A percentile compares a stretch with the other conserved stretches of the same genome.
These are phyloP conservation scores for Talaromyces pinophilus DNA, from an alignment of 2,329 filamentous ascomycete species.

Conservation along the genomic window DNA sequence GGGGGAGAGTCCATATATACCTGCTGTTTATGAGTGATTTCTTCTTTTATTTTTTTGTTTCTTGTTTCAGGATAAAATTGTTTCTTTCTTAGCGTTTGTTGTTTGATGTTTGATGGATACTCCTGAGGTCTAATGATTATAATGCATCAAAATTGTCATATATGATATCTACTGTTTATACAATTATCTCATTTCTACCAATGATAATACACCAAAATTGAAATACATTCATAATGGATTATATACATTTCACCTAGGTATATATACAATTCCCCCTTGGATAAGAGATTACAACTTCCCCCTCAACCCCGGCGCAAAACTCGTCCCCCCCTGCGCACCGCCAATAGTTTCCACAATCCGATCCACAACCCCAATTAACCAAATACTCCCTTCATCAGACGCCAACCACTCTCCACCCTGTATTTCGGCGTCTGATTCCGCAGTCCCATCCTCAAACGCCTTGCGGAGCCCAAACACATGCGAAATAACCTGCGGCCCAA, in stretches of 20 bases:
- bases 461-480: conserved; percentile 81
- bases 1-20: conserved; percentile 8
- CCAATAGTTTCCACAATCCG: conserved; percentile 56
- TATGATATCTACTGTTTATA: neutral
- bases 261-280: neutral
- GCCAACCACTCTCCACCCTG: conserved; percentile 22
- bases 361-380: conserved; percentile 65
- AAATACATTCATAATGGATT: neutral
- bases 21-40: conserved; percentile 21
- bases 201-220: neutral
- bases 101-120: neutral
- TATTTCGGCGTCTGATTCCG: conserved; percentile 54
- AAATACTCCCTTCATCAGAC: conserved; percentile 62
- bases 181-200: neutral
- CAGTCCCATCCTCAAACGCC: conserved; percentile 67
- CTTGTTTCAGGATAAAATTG: neutral
- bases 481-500: conserved; percentile 77
- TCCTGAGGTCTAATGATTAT: neutral
- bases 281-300: conserved; percentile 32
- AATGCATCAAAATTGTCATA: neutral
- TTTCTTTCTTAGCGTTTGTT: neutral
- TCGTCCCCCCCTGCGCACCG: conserved; percentile 54
- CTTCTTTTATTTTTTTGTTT: neutral
- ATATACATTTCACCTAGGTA: neutral
- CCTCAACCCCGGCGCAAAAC: conserved; percentile 55